A percentile compares a stretch with the other conserved stretches of the same genome.
phyloP scores from a whole-genome alignment of 805 yeast species.

The Schizosaccharomyces japonicus region DNA sequence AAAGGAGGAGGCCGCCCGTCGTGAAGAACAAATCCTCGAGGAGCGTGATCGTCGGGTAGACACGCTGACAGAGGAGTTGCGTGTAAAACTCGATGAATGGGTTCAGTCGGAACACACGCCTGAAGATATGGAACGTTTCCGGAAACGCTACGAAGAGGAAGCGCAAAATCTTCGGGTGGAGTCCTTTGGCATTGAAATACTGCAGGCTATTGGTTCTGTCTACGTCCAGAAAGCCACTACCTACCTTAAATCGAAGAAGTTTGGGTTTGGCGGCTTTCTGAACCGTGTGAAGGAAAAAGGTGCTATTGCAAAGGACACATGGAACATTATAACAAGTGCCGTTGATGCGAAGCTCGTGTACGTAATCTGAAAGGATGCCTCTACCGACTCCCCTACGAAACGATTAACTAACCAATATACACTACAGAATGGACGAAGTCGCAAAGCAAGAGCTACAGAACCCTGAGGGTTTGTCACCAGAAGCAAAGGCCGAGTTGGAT shows the following conservation, averaged over 20 bases:
- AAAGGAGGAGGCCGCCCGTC: constrained; percentile 16
- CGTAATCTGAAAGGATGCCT: neutral
- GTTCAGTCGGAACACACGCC: constrained; percentile 40
- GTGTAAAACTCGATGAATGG: constrained; percentile 28
- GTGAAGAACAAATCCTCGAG: constrained; percentile 26
- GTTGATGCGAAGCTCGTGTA: neutral
- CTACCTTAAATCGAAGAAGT: constrained; percentile 43
- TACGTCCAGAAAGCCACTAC: constrained; percentile 57
- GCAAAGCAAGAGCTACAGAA: constrained; percentile 44
- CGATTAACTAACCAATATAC: constrained; percentile 38
- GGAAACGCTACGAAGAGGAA: constrained; percentile 45
- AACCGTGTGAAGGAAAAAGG: constrained; percentile 69
- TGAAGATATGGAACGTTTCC: constrained; percentile 40
- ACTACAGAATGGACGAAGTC: constrained; percentile 50
- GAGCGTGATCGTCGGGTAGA: constrained; percentile 40
- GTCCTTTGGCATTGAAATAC: constrained; percentile 76
- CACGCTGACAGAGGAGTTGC: constrained; percentile 34
- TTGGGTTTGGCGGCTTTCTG: constrained; percentile 69
- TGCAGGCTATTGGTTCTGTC: constrained; percentile 54
- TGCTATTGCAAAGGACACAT: constrained; percentile 58
- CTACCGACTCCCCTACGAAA: constrained; percentile 31
- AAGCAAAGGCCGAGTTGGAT: constrained; percentile 54
- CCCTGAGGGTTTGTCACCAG: constrained; percentile 29
- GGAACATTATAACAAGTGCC: constrained; percentile 33
- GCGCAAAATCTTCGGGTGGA: constrained; percentile 82